Evolutionary conservation across 1,284 basidiomycete genomes (phyloP).

Genomic region (Cutaneotrichosporon curvatum): DNA sequence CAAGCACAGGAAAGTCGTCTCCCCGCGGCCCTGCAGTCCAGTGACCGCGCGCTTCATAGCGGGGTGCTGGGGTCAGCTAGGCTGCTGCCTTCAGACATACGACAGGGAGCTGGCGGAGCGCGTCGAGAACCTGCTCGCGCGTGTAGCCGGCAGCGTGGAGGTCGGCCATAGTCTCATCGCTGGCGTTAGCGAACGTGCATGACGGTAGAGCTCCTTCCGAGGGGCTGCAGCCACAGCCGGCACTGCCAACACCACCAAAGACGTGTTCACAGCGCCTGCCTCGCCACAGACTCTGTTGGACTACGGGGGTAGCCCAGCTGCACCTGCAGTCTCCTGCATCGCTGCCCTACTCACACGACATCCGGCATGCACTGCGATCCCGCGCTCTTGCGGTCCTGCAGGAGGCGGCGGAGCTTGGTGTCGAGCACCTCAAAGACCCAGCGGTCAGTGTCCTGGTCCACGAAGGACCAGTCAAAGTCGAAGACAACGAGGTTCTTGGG

Average conservation of each 20-base stretch:
- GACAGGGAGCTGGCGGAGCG: slow-evolving; percentile 76
- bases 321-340: no score
- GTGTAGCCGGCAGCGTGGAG: slow-evolving; percentile 61
- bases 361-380: slow-evolving; percentile 78
- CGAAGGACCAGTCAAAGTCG: slow-evolving; percentile 91
- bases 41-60: slow-evolving; percentile 88
- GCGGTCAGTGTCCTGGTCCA: slow-evolving; percentile 92
- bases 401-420: slow-evolving; percentile 72
- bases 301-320: no score
- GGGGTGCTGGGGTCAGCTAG: slow-evolving; percentile 62
- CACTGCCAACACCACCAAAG: no score
- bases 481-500: slow-evolving; percentile 78
- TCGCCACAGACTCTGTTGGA: no score
- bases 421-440: slow-evolving; percentile 91
- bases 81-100: slow-evolving; percentile 50
- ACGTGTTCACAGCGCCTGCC: no score
- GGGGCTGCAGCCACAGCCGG: no score
- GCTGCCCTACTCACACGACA: slow-evolving; percentile 72
- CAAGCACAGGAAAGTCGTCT: slow-evolving; percentile 80
- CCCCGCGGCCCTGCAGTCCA: slow-evolving; percentile 56
- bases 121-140: slow-evolving; percentile 65
- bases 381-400: slow-evolving; percentile 61
- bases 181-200: slow-evolving; percentile 34
- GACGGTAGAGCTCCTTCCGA: no score
- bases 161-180: slow-evolving; percentile 66